Conservation (phyloP, 352 stramenopile genomes). For the Discostella stelligera region DNA sequence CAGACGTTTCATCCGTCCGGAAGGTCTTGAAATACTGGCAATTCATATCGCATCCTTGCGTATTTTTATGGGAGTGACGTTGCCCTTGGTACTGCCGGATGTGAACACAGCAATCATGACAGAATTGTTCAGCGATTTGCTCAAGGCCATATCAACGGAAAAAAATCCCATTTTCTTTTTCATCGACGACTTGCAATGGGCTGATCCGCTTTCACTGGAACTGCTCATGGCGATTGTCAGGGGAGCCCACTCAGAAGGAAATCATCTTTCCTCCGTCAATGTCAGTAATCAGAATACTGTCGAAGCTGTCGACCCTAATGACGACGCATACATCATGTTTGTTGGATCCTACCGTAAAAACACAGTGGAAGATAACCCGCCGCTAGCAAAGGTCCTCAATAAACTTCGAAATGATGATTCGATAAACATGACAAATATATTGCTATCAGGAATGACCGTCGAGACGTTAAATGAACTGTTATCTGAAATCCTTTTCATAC, state of each 20-base stretch:
- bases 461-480: constrained; percentile 31
- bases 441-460: neutral
- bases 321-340: constrained; percentile 16
- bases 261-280: neutral
- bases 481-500: constrained; percentile 22
- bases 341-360: constrained; percentile 28
- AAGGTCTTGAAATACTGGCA: constrained; percentile 9
- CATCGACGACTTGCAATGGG: constrained; percentile 7
- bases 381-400: constrained; percentile 2
- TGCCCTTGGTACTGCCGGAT: neutral
- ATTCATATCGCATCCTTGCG: constrained; percentile 9
- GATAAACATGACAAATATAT: constrained; percentile 15
- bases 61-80: neutral
- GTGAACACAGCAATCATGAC: constrained; percentile 5
- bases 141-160: neutral
- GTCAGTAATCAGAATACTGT: neutral
- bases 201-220: constrained; percentile 1
- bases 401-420: neutral
- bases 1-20: neutral
- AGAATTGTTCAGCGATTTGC: neutral
- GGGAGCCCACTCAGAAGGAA: neutral
- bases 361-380: constrained; percentile 20
- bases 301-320: neutral
- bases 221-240: constrained; percentile 1
- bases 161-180: constrained; percentile 1